Base-by-base conservation (phyloP, 2,329 filamentous ascomycete genomes). In the Metarhizium guizhouense region DNA sequence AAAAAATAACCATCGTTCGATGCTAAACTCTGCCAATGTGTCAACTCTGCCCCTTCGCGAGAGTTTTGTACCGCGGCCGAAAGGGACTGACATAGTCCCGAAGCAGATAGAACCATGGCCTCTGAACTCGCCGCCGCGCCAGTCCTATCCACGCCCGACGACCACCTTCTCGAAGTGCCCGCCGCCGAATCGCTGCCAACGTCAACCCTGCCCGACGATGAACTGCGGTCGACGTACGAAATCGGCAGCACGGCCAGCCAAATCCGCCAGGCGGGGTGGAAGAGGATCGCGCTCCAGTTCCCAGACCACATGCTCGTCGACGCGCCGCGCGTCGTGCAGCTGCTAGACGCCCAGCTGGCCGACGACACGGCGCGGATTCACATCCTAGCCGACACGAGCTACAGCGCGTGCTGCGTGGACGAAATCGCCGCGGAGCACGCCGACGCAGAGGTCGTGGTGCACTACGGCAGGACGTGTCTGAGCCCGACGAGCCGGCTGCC, bases 361-460 rank as follows among this genome's bases (percentile, higher is more conserved):
- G 47, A 40, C 30, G 16, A 13, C 45, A 29, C 53, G 47, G 61
- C 55, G 55, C 67, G 78, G 59, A 77, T 97, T 53, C 95, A 88
- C 63, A 92, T 99, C 58, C 76, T 99, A 18, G 94, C 87, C 36
- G 94, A 99, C 70, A 97, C 94, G 2, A 96, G 93, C 2, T 99
- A 97, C 71, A 95, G 94, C 57, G 87, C 93, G 0, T 99, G 94
- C 73, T 99, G 94, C 66, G 92, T 97, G 18, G 94, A 99, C 66
- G 94, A 99, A 73, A 86, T 97, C 45, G 94, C 94, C 0, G 94
- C 94, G 2, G 92, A 99, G 69, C 94, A 99, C 68, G 87, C 90
- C 16, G 81, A 90, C 64, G 92, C 94, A 6, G 87, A 97, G 59
- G 89, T 91, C 0, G 88, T 97, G 1, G 86, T 99, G 14, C 94